These are phyloP conservation scores for Tylopilus cervinicoccineus DNA, from an alignment of 768 basidiomycete species.

Conservation along the genomic window DNA sequence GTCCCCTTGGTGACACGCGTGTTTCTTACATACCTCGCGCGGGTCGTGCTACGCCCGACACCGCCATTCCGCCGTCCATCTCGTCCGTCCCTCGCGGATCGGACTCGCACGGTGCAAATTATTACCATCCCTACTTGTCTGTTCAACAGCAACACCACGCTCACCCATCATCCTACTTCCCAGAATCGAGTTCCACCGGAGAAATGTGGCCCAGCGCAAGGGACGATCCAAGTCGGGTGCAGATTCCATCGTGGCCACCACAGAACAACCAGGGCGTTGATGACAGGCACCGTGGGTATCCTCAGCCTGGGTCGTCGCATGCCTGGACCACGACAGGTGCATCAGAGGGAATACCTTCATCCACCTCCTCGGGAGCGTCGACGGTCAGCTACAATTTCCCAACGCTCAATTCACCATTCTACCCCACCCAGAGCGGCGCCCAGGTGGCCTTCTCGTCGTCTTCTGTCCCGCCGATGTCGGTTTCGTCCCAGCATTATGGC, in stretches of 20 bases:
- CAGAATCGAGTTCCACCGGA: constrained; percentile 13
- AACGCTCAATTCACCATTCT: constrained; percentile 57
- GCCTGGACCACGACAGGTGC: constrained; percentile 18
- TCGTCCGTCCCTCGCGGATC: constrained; percentile 25
- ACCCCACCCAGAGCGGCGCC: constrained; percentile 38
- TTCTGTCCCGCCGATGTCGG: constrained; percentile 31
- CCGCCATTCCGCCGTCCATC: constrained; percentile 13
- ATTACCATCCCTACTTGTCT: constrained; percentile 25
- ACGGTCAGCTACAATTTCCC: constrained; percentile 38
- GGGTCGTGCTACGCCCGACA: constrained; percentile 26
- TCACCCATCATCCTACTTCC: constrained; percentile 23
- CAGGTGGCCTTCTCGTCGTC: constrained; percentile 31
- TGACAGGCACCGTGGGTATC: constrained; percentile 30
- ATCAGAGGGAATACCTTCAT: constrained; percentile 23
- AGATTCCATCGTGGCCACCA: constrained; percentile 24
- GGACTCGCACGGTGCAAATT: constrained; percentile 17
- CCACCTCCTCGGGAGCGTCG: constrained; percentile 19
- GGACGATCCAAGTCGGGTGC: constrained; percentile 21
- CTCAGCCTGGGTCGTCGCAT: constrained; percentile 22
- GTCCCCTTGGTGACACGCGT: constrained; percentile 25
- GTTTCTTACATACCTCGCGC: constrained; percentile 26
- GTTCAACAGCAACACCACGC: constrained; percentile 24
- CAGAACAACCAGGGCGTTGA: constrained; percentile 23
- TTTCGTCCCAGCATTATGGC: constrained; percentile 29
- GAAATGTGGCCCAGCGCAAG: constrained; percentile 22